Evolutionary conservation across 768 basidiomycete species (phyloP).

Genomic region (Naganishia onofrii): DNA sequence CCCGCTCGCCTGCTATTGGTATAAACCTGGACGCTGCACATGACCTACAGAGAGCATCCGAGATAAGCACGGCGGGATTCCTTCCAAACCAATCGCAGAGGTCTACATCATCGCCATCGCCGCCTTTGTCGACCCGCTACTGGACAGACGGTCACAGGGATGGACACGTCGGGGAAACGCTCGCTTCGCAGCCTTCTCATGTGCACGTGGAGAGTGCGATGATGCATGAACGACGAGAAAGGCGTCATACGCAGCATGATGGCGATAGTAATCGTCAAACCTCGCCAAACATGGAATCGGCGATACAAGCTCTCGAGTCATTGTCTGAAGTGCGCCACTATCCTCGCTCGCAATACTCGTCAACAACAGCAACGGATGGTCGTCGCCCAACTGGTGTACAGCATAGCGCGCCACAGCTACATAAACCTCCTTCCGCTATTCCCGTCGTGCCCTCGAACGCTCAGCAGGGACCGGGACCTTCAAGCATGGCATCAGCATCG

Average conservation of each 20-base stretch:
- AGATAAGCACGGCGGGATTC: not conserved
- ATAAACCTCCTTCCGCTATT: not conserved
- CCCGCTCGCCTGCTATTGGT: not conserved
- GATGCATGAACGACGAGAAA: not conserved
- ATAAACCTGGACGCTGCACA: not conserved
- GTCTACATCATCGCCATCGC: not conserved
- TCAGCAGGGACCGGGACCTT: not conserved
- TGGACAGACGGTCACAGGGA: not conserved
- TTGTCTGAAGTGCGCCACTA: constrained; percentile 12
- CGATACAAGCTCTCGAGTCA: constrained; percentile 7
- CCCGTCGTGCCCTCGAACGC: not conserved
- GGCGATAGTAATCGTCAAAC: not conserved
- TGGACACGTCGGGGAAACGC: not conserved
- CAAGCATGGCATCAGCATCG: not conserved
- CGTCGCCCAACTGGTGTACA: not conserved
- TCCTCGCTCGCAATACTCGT: not conserved
- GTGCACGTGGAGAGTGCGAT: not conserved
- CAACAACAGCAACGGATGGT: not conserved
- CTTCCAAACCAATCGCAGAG: not conserved
- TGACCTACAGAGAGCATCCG: not conserved
- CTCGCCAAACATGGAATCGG: not conserved
- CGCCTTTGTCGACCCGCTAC: not conserved
- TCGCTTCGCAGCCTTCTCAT: not conserved
- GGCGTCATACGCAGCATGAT: not conserved
- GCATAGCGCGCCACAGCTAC: not conserved